These are phyloP conservation scores for Amorphotheca resinae DNA, from an alignment of 495 filamentous ascomycete species.

Conservation along the genomic window DNA sequence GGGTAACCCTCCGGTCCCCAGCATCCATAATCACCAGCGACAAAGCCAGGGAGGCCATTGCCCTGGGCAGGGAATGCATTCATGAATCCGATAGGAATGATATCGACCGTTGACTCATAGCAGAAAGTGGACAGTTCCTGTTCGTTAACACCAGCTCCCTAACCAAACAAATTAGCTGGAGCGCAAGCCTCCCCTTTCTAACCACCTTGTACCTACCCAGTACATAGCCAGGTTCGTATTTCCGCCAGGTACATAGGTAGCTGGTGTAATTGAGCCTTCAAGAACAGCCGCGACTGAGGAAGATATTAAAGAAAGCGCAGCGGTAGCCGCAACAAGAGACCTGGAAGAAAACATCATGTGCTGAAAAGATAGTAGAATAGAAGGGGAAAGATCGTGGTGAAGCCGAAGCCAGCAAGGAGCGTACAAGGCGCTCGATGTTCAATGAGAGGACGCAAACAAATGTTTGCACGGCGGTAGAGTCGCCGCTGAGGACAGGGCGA, in stretches of 20 bases:
- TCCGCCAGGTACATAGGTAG: background rate
- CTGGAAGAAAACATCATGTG: too few relatives aligned
- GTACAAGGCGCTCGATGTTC: slow-evolving; percentile 19
- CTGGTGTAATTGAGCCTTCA: slow-evolving; percentile 18
- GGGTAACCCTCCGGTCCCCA: slow-evolving; percentile 26
- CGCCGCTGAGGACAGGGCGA: slow-evolving; percentile 7
- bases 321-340: slow-evolving; percentile 13
- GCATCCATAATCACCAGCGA: slow-evolving; percentile 53
- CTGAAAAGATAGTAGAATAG: too few relatives aligned
- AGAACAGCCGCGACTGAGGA: slow-evolving; percentile 4
- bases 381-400: slow-evolving; percentile 15
- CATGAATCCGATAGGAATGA: slow-evolving; percentile 57
- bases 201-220: slow-evolving; percentile 26
- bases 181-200: too few relatives aligned
- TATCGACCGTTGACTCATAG: slow-evolving; percentile 44
- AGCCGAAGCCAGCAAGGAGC: slow-evolving; percentile 22
- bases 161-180: slow-evolving; percentile 7
- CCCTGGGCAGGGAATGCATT: slow-evolving; percentile 46
- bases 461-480: slow-evolving; percentile 18
- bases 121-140: slow-evolving; percentile 42
- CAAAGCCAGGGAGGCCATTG: slow-evolving; percentile 43
- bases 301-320: slow-evolving; percentile 15
- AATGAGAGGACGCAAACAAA: slow-evolving; percentile 26
- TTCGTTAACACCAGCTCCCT: slow-evolving; percentile 36
- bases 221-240: slow-evolving; percentile 37